Base-by-base conservation (phyloP, 768 basidiomycete genomes). In the Russula earlei region DNA sequence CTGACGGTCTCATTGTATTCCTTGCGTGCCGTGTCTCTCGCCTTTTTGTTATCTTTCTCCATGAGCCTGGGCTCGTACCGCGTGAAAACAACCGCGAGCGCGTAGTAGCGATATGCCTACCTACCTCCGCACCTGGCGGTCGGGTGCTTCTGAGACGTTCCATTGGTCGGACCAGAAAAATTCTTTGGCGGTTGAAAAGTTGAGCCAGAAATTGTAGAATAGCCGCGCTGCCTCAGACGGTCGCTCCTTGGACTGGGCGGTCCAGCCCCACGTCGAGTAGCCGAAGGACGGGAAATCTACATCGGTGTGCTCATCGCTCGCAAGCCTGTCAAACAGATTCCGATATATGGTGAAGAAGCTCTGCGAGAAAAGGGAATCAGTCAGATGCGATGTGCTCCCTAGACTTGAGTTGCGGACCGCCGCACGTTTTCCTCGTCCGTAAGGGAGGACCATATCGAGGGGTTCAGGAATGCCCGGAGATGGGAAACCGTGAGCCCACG, bases 1-100 rank as follows among this genome's bases (percentile, higher is more conserved):
- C 87, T 75, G 27, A 99, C 77, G 5, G 85, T 85, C 38, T 97
- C 94, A 65, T 92, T 97, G 69, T 95, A 98, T 58, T 98, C 94
- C 65, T 81, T 80, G 37, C 87, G 79, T 6, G 87, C 86, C 37
- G 91, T 87, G 27, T 96, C 91, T 14, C 93, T 78, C 3, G 83
- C 82, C 66, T 93, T 93, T 70, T 88, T 91, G 70, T 99, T 98
- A 62, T 97, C 96, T 64, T 84, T 90, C 67, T 98, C 96, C 87
- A 98, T 93, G 44, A 91, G 65, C 63, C 90, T 91, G n/a, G 22
- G 5, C 40, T 22, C n/a, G n/a, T 24, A 15, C 36, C 33, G 49
- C 37, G 36, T 49, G 37, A 59, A 44, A 36, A 37, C 17, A 22
- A 49, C n/a, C 22, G 44, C n/a, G 45, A 43, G 19, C 24, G 49